A percentile compares a stretch with the other conserved stretches of the same genome.
phyloP scores from a whole-genome alignment of 148 eudicot species.

The Chenopodium suecicum region DNA sequence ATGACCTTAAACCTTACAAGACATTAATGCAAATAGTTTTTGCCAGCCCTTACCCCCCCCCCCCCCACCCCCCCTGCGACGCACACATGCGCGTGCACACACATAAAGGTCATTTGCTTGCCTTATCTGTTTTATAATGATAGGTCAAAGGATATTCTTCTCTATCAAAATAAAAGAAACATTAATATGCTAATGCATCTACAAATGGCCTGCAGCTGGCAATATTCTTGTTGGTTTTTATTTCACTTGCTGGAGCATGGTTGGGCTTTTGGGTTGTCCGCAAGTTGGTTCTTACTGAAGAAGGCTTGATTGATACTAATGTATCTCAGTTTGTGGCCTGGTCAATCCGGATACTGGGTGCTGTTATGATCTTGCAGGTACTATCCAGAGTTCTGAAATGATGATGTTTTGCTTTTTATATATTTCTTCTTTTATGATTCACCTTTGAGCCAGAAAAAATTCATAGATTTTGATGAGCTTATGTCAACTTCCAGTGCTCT shows the following conservation, averaged over 20 bases:
- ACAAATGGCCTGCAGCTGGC: slow-evolving; percentile 60
- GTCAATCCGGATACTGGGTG: slow-evolving; percentile 75
- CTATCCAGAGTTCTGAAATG: not conserved
- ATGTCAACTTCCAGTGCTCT: slow-evolving; percentile 55
- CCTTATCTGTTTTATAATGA: not conserved
- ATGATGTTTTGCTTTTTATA: not conserved
- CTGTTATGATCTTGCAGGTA: slow-evolving; percentile 85
- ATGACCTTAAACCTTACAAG: not conserved
- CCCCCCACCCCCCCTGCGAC: no score
- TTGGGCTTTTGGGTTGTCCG: slow-evolving; percentile 95
- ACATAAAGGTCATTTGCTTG: not conserved
- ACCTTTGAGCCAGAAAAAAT: not conserved
- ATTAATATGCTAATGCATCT: slow-evolving; percentile 7
- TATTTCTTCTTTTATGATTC: not conserved
- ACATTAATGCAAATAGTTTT: no score
- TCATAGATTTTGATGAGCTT: slow-evolving; percentile 22
- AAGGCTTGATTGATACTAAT: slow-evolving; percentile 64
- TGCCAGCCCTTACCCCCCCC: no score
- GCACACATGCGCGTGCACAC: no score
- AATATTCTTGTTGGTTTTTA: slow-evolving; percentile 53
- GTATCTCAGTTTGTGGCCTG: slow-evolving; percentile 73
- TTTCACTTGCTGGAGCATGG: slow-evolving; percentile 87
- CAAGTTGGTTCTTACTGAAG: slow-evolving; percentile 73
- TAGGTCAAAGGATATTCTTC: not conserved
- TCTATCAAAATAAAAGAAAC: not conserved